phyloP scores from a whole-genome alignment of 352 stramenopile genomes.

The Globisporangium recalcitrans region DNA sequence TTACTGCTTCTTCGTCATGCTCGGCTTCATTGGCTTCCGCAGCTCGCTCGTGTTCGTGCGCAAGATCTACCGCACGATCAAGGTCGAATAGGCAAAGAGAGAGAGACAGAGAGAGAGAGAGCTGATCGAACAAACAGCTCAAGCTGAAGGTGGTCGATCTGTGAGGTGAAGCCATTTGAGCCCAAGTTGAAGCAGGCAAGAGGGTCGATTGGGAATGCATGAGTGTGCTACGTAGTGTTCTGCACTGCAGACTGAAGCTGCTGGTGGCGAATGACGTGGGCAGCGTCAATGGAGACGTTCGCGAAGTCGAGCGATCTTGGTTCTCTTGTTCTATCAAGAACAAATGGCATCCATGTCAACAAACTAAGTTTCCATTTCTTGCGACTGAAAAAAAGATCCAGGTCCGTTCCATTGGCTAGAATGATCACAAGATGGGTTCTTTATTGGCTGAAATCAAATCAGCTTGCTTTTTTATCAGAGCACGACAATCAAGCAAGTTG shows the following conservation, averaged over 20 bases:
- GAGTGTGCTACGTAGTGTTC: too few relatives aligned
- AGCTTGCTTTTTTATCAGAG: too few relatives aligned
- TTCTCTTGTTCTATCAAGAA: not conserved
- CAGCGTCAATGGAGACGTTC: conserved; percentile 1
- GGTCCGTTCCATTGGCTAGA: too few relatives aligned
- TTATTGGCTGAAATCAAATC: too few relatives aligned
- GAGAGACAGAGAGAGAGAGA: too few relatives aligned
- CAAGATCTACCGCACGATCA: conserved; percentile 97
- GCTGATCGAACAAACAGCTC: not conserved
- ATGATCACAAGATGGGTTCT: too few relatives aligned
- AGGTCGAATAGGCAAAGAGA: conserved; percentile 86
- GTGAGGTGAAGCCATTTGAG: not conserved
- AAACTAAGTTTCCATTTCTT: too few relatives aligned
- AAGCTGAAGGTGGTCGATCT: too few relatives aligned
- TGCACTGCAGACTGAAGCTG: not conserved
- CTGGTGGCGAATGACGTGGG: not conserved
- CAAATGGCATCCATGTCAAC: too few relatives aligned
- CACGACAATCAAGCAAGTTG: too few relatives aligned
- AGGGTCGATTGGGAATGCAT: not conserved
- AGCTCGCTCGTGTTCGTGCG: conserved; percentile 94
- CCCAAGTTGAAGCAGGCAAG: not conserved
- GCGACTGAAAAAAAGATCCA: too few relatives aligned
- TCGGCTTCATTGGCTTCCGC: conserved; percentile 95
- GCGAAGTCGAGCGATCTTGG: not conserved
- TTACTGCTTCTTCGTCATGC: conserved; percentile 97